These are phyloP conservation scores for Xenosphaeropsis pyriputrescens DNA, from an alignment of 2,329 filamentous ascomycete genomes.

Conservation along the genomic window DNA sequence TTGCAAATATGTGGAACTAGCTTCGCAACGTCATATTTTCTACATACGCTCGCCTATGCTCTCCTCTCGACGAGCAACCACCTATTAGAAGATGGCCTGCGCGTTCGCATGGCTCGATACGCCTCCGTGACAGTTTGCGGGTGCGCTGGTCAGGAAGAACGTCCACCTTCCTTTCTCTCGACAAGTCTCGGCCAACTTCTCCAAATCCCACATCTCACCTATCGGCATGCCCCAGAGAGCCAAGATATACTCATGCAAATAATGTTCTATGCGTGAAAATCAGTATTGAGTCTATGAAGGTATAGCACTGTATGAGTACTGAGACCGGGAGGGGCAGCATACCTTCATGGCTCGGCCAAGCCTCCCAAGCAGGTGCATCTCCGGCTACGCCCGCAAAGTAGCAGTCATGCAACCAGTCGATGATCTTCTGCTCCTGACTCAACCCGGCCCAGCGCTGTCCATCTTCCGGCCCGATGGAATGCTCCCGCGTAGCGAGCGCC, in stretches of 20 bases:
- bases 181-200: conserved; percentile 15
- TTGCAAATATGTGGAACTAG: too few species aligned
- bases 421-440: conserved; percentile 27
- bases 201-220: conserved; percentile 18
- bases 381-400: conserved; percentile 27
- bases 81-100: conserved; percentile 22
- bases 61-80: background rate
- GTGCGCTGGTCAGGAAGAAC: conserved; percentile 17
- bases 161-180: conserved; percentile 15
- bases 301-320: too few species aligned
- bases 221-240: conserved; percentile 18
- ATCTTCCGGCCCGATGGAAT: conserved; percentile 20
- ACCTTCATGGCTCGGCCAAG: conserved; percentile 12
- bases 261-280: conserved; percentile 5
- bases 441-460: conserved; percentile 28
- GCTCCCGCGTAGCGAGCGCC: conserved; percentile 21
- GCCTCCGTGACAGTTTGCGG: conserved; percentile 28
- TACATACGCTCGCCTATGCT: background rate
- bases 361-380: conserved; percentile 27
- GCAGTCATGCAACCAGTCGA: conserved; percentile 25
- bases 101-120: conserved; percentile 33
- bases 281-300: too few species aligned
- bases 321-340: background rate
- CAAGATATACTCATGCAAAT: conserved; percentile 17
- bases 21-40: too few species aligned